Evolutionary conservation across 2,329 filamentous ascomycete species (phyloP), one percentile per base, ranked within the genome.

Genomic region (Exserohilum turcica): DNA sequence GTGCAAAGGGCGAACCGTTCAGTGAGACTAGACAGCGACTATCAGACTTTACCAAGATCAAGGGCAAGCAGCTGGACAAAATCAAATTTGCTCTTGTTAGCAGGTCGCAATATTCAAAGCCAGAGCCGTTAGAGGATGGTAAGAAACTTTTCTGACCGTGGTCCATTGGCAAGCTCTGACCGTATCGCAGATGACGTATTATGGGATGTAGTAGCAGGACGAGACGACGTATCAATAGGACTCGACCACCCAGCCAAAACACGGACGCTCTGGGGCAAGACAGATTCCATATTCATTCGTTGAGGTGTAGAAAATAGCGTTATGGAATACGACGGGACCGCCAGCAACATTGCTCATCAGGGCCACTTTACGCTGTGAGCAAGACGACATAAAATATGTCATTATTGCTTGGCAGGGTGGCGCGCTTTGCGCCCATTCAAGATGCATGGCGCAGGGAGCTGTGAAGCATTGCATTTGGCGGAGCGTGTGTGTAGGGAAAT

Each of bases 51-150:
- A 96, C 91, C 0, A 92, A 92, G 21, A 87, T 99, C 77, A 97
- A 97, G 77, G 95, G 94, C 74, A 99, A 99, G 81, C 91, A 91
- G 61, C 92, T 99, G 64, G 93, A 99, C 76, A 97, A 97, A 81
- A 94, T 99, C 76, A 97, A 95, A 76, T 97, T 99, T 79, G 90
- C 92, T 6, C 84, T 97, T 29, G 60, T 45, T 81, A 86, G 73
- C 82, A 89, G 72, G 64, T 77, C 64, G 31, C 82, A 85, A 45
- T 95, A 90, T 75, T 86, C 89, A 33, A 91, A 89, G 69, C 89
- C 92, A 21, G 83, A 86, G 54, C 95, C 95, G 77, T 80, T 99
- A 40, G 86, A 88, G 63, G 94, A 97, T 77, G 92, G 93, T 96
- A 79, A 81, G 87, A 2, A 13, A 35, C 13, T 74, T 18, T 31